Evolutionary conservation across 768 basidiomycete genomes (phyloP).

Genomic region (Rhizopogon salebrosus): DNA sequence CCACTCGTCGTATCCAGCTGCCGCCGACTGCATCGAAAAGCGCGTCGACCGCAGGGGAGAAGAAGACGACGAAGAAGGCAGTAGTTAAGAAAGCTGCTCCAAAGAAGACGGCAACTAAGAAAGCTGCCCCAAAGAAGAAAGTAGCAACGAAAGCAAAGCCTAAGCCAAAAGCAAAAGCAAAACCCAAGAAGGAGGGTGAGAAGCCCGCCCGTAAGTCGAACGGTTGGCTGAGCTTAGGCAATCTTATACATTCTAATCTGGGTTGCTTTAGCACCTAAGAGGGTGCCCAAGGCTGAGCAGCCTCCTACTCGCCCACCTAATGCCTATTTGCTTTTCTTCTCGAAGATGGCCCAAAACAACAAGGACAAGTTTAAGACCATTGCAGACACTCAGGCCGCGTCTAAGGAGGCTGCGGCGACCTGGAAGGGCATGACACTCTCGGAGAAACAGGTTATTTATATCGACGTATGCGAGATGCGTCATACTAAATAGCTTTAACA

Average conservation of each 20-base stretch:
- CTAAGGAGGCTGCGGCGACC: constrained; percentile 16
- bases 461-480: neutral
- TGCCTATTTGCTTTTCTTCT: constrained; percentile 22
- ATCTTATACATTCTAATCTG: neutral
- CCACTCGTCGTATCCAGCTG: constrained; percentile 13
- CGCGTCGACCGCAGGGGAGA: neutral
- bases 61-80: constrained; percentile 5
- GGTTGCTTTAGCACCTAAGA: constrained; percentile 6
- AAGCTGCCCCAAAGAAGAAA: constrained; percentile 5
- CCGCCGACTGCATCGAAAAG: constrained; percentile 5
- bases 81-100: constrained; percentile 3
- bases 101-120: constrained; percentile 3
- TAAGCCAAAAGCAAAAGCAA: neutral
- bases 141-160: constrained; percentile 6
- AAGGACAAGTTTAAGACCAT: neutral
- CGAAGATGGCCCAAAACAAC: constrained; percentile 8
- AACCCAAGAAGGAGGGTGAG: constrained; percentile 5
- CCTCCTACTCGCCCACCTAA: constrained; percentile 24
- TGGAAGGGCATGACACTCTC: constrained; percentile 29
- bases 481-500: constrained; percentile 4
- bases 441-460: constrained; percentile 30
- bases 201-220: constrained; percentile 12
- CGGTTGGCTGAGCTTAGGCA: neutral
- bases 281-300: constrained; percentile 9
- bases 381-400: neutral